Base-by-base conservation (phyloP, 345 rosid species). In the Populus deltoides region DNA sequence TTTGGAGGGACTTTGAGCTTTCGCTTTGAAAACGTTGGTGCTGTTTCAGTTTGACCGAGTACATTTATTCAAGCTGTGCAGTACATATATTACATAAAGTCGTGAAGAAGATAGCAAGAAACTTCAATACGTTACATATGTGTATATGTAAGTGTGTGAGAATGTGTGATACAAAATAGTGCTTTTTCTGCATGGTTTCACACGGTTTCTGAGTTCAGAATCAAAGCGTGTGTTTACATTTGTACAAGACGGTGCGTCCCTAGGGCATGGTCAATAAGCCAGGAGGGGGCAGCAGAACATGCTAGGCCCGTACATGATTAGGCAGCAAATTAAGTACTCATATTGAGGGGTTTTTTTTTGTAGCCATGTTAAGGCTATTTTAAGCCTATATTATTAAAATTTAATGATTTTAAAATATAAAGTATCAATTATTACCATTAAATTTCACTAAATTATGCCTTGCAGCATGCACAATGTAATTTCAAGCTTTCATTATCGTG, bases 21-120 rank as follows among this genome's bases (percentile, higher is more conserved):
- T 53, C 18, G 33, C 43, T 31, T 55, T 72, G 75, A 72, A 59
- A 73, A 73, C 16, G 51, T 59, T 59, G 3, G 49, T 53, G 79
- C 67, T 38, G 79, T 39, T 70, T 59, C 47, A 61, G 31, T 77
- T 77, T 70, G 80, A 77, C 80, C 61, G 36, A 22, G 51, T 7
- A 8, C 8, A 25, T 53, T 53, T 53, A 53, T 53, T 53, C 59
- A 53, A 53, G 59, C 24, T 10, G 25, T 33, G 6, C n/a, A 33
- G 25, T 33, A 5, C 43, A 29, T 8, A 65, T 18, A 22, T 67
- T 33, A 51, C 78, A 15, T 13, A 18, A 31, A 31, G 72, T 75
- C 43, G 13, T 45, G 61, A 38, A 41, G 45, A 20, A 69, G 62
- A 36, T 11, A 10, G 53, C 38, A 25, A 68, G 79, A 68, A 76